phyloP scores from a whole-genome alignment of 345 rosid species.

The Brassica cretica region DNA sequence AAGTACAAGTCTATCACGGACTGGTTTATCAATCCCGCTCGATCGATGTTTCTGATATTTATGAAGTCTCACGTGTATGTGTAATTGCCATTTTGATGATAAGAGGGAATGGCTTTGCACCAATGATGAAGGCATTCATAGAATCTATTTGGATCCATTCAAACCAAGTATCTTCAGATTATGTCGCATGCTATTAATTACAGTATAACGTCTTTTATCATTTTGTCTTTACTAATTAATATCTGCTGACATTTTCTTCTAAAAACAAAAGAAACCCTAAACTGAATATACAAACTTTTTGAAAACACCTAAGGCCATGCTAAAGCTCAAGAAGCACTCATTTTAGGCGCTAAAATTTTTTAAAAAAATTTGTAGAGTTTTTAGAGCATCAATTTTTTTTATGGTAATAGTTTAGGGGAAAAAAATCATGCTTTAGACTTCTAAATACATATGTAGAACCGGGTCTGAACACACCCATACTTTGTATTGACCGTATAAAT shows the following conservation, averaged over 20 bases:
- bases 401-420: no score
- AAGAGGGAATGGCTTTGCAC: constrained; percentile 21
- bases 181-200: constrained; percentile 14
- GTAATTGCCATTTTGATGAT: constrained; percentile 1
- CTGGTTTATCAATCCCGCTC: background rate
- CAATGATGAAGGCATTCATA: constrained; percentile 2
- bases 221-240: constrained; percentile 11
- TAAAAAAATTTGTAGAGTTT: no score
- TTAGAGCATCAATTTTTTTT: no score
- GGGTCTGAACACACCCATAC: background rate
- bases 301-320: background rate
- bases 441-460: no score
- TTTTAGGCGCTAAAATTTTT: no score
- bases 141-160: constrained; percentile 12
- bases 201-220: background rate
- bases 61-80: background rate
- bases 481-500: background rate
- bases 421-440: no score
- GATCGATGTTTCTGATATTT: background rate
- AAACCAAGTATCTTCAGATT: background rate
- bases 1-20: background rate
- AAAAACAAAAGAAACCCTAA: background rate
- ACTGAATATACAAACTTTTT: background rate
- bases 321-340: no score
- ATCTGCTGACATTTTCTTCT: background rate